phyloP scores from a whole-genome alignment of 371 early-diverging fungal genomes.

The Neoconidiobolus thromboides region DNA sequence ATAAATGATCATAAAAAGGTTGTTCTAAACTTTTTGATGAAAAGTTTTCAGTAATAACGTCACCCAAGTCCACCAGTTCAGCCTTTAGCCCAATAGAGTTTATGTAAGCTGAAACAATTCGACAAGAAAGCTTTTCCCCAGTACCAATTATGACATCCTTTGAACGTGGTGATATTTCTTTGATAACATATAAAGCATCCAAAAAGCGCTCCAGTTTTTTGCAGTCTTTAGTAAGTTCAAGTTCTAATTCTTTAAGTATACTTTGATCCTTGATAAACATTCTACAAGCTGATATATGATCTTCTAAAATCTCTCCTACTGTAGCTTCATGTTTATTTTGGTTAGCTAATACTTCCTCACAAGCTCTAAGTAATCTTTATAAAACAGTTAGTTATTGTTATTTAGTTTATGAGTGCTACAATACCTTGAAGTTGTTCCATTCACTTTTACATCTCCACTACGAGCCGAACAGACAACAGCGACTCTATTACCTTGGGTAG shows the following conservation, averaged over 20 bases:
- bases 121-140: constrained; percentile 86
- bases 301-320: constrained; percentile 54
- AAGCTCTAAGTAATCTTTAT: constrained; percentile 39
- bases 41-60: constrained; percentile 52
- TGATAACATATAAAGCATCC: constrained; percentile 87
- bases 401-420: neutral
- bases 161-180: constrained; percentile 89
- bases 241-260: constrained; percentile 27
- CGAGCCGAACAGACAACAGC: constrained; percentile 68
- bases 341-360: constrained; percentile 42
- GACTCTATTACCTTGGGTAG: constrained; percentile 31
- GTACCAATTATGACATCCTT: constrained; percentile 84
- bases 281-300: constrained; percentile 56
- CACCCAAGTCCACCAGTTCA: constrained; percentile 65
- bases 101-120: constrained; percentile 68
- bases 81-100: constrained; percentile 63
- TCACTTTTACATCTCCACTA: constrained; percentile 52
- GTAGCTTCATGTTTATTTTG: constrained; percentile 33
- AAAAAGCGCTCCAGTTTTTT: constrained; percentile 57
- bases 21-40: constrained; percentile 62
- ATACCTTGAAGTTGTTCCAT: constrained; percentile 53
- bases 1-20: constrained; percentile 76
- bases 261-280: constrained; percentile 28
- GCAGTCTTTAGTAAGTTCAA: constrained; percentile 52
- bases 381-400: neutral